Evolutionary conservation across 495 filamentous ascomycete genomes (phyloP).

Genomic region (Mytilinidion resinicola): DNA sequence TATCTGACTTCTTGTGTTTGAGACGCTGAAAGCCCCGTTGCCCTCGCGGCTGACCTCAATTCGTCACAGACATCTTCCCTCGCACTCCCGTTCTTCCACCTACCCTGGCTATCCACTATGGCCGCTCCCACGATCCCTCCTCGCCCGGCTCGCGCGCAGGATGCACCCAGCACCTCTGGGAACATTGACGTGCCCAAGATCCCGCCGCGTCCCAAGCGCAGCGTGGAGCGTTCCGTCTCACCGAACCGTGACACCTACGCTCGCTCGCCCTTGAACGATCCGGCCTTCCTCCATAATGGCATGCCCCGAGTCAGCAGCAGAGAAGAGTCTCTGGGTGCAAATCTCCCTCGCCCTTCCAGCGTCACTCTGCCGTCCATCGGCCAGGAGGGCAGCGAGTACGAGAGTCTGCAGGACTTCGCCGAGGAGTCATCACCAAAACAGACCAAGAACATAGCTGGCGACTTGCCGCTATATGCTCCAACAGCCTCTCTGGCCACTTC

Average conservation of each 20-base stretch:
- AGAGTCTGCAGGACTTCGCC: constrained; percentile 46
- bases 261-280: constrained; percentile 78
- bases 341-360: constrained; percentile 63
- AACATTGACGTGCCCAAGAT: constrained; percentile 46
- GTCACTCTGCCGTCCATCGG: constrained; percentile 78
- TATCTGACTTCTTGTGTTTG: constrained; percentile 22
- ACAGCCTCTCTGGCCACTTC: constrained; percentile 73
- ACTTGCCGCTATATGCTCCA: constrained; percentile 85
- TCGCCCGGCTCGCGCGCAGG: constrained; percentile 47
- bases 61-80: not conserved
- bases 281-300: constrained; percentile 42
- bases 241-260: constrained; percentile 72
- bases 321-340: constrained; percentile 41
- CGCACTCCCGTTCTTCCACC: not conserved
- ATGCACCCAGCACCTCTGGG: constrained; percentile 31
- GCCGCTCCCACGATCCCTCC: constrained; percentile 55
- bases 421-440: constrained; percentile 47
- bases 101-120: constrained; percentile 38
- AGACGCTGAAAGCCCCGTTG: not conserved
- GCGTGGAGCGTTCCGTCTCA: constrained; percentile 68
- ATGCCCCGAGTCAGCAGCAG: constrained; percentile 30
- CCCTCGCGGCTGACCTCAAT: too few species aligned
- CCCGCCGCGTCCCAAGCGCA: constrained; percentile 68
- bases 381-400: constrained; percentile 87
- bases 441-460: constrained; percentile 69